Evolutionary conservation across 2,329 filamentous ascomycete species (phyloP), one percentile per base, ranked within the genome.

Genomic region (Byssochlamys sp.): DNA sequence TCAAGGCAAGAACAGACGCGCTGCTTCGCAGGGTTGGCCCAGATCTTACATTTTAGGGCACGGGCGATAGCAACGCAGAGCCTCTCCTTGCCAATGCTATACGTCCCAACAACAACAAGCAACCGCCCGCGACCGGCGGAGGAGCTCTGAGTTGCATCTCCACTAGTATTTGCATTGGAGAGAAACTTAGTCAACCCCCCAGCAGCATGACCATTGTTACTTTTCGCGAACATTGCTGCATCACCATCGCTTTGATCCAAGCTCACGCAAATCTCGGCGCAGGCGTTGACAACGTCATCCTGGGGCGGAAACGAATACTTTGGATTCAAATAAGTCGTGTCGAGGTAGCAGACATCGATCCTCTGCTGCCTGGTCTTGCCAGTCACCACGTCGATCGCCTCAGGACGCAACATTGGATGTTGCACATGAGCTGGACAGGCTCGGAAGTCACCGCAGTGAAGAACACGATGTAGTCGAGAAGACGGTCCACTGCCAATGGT

Each of bases 31-130:
- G 90, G 78, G 1, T 90, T 84, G 0, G 92, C 92, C 68, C 88
- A 99, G 61, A 99, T 97, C 69, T 95, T 96, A 64, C 86, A 89
- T 45, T 85, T 80, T 2, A 99, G 79, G 0, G 91, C 91, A 65
- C 87, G 84, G 3, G 94, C 94, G 62, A 99, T 95, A 50, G 90
- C 91, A 31, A 96, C 80, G 70, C 92, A 97, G 63, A 99, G 91
- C 48, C 91, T 87, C 73, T 99, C 94, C 75, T 99, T 99, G 68
- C 94, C 94, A 66, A 99, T 99, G 65, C 89, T 95, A 75, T 99
- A 99, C 0, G 94, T 99, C 51, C 94, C 94, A 60, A 96, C 95
- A 5, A 99, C 84, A 4, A 99, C 89, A 0, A 99, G 81, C 2
- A 99, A 80, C 3, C 90, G 86, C 52, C 89, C 85, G 52, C 79